Base-by-base conservation (phyloP, 495 filamentous ascomycete genomes). In the Aspergillus carlsbadensis region DNA sequence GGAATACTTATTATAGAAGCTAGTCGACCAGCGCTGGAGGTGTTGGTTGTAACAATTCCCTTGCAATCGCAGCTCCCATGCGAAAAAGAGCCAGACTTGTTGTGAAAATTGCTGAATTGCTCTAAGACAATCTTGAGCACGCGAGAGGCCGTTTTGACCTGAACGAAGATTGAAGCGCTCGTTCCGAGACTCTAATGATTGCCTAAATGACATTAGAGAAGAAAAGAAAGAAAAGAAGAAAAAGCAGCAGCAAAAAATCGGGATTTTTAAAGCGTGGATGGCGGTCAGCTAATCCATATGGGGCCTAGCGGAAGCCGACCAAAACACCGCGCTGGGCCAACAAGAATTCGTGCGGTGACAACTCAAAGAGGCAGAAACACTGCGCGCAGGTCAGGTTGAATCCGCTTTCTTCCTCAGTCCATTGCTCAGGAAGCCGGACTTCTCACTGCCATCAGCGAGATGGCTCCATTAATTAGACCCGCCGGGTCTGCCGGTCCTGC, bases 171-270 rank as follows among this genome's bases (percentile, higher is more conserved):
- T 88, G 91, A 94, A 75, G 73, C 69, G 83, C 90, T 86, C 89
- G 85, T 84, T 87, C 90, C 94, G 94, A 95, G 94, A 98, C 94
- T 98, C 94, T 98, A 98, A 93, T 91, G 90, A 90, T 82, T 85
- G 89, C 87, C 92, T 94, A 87, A 95, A 93, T 77, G 90, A 76
- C 71, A 74, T 75, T 79, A 78, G 74, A 83, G 81, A 77, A 80
- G 74, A 71, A 70, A 74, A 73, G 74, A 60, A 68, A 29, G 26
- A 65, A 72, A 81, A 79, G 68, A 78, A 75, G 68, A 65, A 70
- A 69, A 59, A 56, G 26, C 40, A 42, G 54, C 49, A 42, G 37
- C 54, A 56, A 65, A 72, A 65, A 56, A 47, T 54, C 18, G 57
- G 34, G 49, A 40, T 55, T 59, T 70, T 68, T 65, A 58, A 61